These are phyloP conservation scores for Daldinia loculata DNA, from an alignment of 495 filamentous ascomycete genomes.

Conservation along the genomic window DNA sequence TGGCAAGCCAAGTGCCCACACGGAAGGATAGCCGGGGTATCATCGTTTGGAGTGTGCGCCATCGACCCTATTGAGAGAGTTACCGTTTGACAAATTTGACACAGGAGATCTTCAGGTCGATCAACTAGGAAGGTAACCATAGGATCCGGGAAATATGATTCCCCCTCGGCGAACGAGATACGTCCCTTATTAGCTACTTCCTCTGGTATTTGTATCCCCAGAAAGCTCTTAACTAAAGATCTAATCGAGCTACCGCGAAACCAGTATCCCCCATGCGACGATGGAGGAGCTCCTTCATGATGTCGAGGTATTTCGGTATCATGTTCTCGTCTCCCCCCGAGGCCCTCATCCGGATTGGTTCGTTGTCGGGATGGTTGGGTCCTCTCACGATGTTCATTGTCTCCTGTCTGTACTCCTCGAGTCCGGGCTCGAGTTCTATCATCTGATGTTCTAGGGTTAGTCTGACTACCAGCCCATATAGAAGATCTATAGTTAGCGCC, in stretches of 20 bases:
- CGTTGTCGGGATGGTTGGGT: background rate
- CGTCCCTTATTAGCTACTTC: background rate
- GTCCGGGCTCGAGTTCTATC: background rate
- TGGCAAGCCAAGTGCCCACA: conserved; percentile 40
- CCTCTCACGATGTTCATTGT: background rate
- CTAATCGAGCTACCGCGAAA: background rate
- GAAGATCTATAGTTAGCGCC: background rate
- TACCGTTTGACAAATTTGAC: conserved; percentile 33
- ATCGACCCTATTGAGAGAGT: conserved; percentile 9
- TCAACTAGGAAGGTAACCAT: conserved; percentile 41
- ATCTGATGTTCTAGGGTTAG: background rate
- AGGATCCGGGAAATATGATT: conserved; percentile 35
- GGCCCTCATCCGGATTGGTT: background rate
- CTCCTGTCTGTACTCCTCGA: background rate
- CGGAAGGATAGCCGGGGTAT: conserved; percentile 17
- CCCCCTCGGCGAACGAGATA: background rate
- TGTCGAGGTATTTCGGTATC: background rate
- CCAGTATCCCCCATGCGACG: background rate
- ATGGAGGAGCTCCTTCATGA: background rate
- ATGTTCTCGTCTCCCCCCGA: background rate
- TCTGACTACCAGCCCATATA: background rate
- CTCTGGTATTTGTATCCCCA: background rate
- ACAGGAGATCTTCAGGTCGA: conserved; percentile 24
- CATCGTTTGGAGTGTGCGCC: background rate
- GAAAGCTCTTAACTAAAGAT: background rate